These are phyloP conservation scores for Candida railenensis DNA, from an alignment of 805 yeast genomes.

Conservation along the genomic window DNA sequence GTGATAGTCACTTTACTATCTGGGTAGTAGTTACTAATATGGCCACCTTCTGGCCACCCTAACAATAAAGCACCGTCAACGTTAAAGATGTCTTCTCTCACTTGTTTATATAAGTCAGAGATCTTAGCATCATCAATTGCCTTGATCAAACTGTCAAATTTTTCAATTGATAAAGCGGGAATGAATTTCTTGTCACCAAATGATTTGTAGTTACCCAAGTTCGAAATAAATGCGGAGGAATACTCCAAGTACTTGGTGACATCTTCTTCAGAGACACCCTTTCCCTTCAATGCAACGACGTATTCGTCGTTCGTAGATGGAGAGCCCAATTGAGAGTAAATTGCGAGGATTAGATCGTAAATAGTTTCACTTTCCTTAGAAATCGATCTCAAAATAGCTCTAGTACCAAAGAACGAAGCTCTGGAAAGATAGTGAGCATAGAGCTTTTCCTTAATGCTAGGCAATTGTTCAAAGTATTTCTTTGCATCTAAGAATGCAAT, in stretches of 20 bases:
- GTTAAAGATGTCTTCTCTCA: slow-evolving; percentile 51
- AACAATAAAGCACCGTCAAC: slow-evolving; percentile 49
- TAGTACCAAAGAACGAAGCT: slow-evolving; percentile 82
- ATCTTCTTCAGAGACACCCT: slow-evolving; percentile 12
- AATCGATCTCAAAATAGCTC: slow-evolving; percentile 77
- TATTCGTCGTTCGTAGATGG: slow-evolving; percentile 39
- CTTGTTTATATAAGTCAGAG: slow-evolving; percentile 37
- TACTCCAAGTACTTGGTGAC: slow-evolving; percentile 60
- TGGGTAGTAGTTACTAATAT: slow-evolving; percentile 71
- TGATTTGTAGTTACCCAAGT: slow-evolving; percentile 78
- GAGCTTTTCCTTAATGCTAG: slow-evolving; percentile 51
- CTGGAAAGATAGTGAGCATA: slow-evolving; percentile 84
- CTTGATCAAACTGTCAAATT: slow-evolving; percentile 47
- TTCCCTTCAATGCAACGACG: slow-evolving; percentile 33
- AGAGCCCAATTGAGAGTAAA: slow-evolving; percentile 53
- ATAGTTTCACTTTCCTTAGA: slow-evolving; percentile 78
- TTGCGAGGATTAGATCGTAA: slow-evolving; percentile 62
- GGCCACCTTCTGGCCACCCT: slow-evolving; percentile 80
- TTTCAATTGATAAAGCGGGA: slow-evolving; percentile 54
- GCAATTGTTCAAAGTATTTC: slow-evolving; percentile 64
- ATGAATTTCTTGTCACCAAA: slow-evolving; percentile 88
- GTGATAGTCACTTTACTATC: slow-evolving; percentile 40
- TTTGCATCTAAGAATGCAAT: slow-evolving; percentile 56
- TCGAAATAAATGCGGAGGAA: slow-evolving; percentile 71
- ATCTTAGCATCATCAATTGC: slow-evolving; percentile 35